phyloP scores from a whole-genome alignment of 805 yeast genomes.

The Cyberlindnera amylophila region DNA sequence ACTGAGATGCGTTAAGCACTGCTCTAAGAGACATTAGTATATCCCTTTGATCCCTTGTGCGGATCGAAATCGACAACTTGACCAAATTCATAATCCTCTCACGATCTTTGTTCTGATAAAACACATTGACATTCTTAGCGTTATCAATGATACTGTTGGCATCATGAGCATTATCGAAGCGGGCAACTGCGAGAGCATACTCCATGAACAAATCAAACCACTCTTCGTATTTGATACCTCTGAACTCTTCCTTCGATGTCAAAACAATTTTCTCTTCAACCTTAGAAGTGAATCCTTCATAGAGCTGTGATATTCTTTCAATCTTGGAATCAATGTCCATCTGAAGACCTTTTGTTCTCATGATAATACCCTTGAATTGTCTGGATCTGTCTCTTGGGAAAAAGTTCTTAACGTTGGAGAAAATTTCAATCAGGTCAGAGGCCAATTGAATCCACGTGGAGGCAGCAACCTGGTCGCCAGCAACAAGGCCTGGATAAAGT shows the following conservation, averaged over 20 bases:
- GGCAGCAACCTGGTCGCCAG: conserved; percentile 57
- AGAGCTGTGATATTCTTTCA: conserved; percentile 60
- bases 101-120: conserved; percentile 58
- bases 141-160: conserved; percentile 69
- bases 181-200: conserved; percentile 64
- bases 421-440: conserved; percentile 77
- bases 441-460: conserved; percentile 82
- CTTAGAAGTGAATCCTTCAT: conserved; percentile 47
- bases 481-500: conserved; percentile 44
- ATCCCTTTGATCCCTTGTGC: conserved; percentile 47
- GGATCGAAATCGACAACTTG: conserved; percentile 55
- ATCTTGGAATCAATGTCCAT: conserved; percentile 71
- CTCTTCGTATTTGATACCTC: conserved; percentile 70
- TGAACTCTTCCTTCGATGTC: conserved; percentile 55
- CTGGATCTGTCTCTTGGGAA: conserved; percentile 74
- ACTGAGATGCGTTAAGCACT: conserved; percentile 66
- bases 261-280: conserved; percentile 39
- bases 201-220: conserved; percentile 89
- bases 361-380: conserved; percentile 62
- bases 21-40: conserved; percentile 58
- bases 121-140: conserved; percentile 76
- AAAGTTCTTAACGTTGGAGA: conserved; percentile 71
- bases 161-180: conserved; percentile 53
- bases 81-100: conserved; percentile 61
- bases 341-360: conserved; percentile 55